phyloP scores from a whole-genome alignment of 345 rosid species.

The Microcos paniculata region DNA sequence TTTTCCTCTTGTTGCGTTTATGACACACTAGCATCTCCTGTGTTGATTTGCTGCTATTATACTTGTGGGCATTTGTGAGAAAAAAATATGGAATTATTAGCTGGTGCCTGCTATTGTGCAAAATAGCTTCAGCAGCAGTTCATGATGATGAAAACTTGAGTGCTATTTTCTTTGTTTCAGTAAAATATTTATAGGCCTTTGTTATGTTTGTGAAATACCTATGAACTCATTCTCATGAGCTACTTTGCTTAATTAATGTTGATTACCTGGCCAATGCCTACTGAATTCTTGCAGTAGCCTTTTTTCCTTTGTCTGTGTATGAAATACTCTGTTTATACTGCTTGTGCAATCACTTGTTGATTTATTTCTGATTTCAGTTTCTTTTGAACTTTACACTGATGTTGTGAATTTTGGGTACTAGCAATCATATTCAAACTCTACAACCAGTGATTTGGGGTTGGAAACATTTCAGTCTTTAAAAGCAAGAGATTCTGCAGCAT shows the following conservation, averaged over 20 bases:
- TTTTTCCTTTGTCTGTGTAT: not conserved
- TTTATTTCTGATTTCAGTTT: not conserved
- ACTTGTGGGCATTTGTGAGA: not conserved
- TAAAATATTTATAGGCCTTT: not conserved
- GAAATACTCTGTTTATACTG: not conserved
- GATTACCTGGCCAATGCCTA: not conserved
- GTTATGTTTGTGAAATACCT: not conserved
- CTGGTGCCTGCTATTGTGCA: not conserved
- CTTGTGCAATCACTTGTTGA: not conserved
- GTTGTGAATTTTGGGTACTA: slow-evolving; percentile 16
- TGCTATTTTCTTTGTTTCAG: not conserved
- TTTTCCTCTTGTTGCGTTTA: not conserved
- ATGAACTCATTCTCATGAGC: not conserved
- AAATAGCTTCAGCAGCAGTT: not conserved
- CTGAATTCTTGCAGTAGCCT: not conserved
- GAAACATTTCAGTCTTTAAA: slow-evolving; percentile 22
- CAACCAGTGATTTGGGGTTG: slow-evolving; percentile 23
- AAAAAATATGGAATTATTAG: not conserved
- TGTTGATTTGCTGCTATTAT: not conserved
- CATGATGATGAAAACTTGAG: not conserved
- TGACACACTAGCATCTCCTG: not conserved
- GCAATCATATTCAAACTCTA: slow-evolving; percentile 24
- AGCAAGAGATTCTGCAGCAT: slow-evolving; percentile 25
- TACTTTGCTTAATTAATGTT: not conserved
- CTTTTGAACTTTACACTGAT: slow-evolving; percentile 9